These are phyloP conservation scores for Neurospora discreta DNA, from an alignment of 495 filamentous ascomycete genomes.

Conservation along the genomic window DNA sequence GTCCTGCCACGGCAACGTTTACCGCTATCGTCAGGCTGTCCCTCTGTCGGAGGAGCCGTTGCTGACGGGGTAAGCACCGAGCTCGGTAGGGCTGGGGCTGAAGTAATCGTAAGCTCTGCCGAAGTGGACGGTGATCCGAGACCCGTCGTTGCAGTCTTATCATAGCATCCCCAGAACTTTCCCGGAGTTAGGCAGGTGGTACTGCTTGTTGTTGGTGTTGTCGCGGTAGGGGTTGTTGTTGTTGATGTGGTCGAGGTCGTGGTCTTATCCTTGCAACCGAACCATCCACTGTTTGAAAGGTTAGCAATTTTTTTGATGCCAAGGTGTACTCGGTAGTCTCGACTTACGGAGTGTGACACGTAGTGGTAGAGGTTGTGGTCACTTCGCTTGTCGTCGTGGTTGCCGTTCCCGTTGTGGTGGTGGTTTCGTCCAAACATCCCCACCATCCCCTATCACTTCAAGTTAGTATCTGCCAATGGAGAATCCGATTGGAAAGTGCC, in stretches of 20 bases:
- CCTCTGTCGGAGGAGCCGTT: conserved; percentile 4
- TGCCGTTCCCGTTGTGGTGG: conserved; percentile 32
- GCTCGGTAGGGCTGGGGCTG: conserved; percentile 16
- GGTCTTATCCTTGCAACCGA: conserved; percentile 47
- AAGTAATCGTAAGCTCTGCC: conserved; percentile 18
- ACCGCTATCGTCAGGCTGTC: background rate
- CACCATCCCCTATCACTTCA: conserved; percentile 50
- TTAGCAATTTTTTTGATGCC: conserved; percentile 51
- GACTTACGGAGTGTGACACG: conserved; percentile 45
- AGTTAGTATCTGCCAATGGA: conserved; percentile 2
- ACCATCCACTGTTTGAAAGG: conserved; percentile 49
- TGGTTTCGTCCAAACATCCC: conserved; percentile 58
- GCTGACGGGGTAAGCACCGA: conserved; percentile 10
- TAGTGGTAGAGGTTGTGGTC: conserved; percentile 37
- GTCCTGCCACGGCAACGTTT: conserved; percentile 22
- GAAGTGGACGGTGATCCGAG: conserved; percentile 14
- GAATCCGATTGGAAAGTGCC: too few species aligned
- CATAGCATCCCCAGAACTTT: conserved; percentile 46
- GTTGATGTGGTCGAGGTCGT: conserved; percentile 27
- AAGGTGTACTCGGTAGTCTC: background rate
- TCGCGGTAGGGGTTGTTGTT: conserved; percentile 5
- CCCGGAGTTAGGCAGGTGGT: conserved; percentile 44
- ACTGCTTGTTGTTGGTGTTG: conserved; percentile 17
- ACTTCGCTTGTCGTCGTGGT: conserved; percentile 36
- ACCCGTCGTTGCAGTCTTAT: conserved; percentile 29